Evolutionary conservation across 2,329 filamentous ascomycete species (phyloP), one percentile per base, ranked within the genome.

Genomic region (Sclerotinia subarctica): DNA sequence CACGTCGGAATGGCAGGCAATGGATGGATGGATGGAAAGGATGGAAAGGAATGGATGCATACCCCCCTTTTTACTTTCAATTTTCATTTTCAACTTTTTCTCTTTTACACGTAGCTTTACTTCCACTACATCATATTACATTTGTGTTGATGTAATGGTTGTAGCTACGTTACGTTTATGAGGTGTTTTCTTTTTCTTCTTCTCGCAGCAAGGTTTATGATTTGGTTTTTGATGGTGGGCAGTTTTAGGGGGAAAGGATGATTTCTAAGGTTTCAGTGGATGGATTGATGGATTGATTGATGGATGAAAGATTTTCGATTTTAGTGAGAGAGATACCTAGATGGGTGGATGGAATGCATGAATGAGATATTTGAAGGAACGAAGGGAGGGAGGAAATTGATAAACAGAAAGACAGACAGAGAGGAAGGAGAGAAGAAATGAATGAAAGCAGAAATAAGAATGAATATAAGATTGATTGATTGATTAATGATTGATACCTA

Each of bases 401-500:
- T 38, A 32, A 38, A 13, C 13, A 21, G 26, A 15, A 11, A 57
- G 53, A 21, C 21, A 21, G 26, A 15, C 19, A 57, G 32, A 24
- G 32, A 38, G 53, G 32, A 17, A 47, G 21, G 42, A 17, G 19
- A 35, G 44, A 15, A 17, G 15, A n/a, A 47, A 24, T n/a, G 24
- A 38, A 58, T 4, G 15, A 13, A 15, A 32, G 19, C 46, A 10
- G 11, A 42, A 32, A 46, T 15, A 24, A 19, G 35, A 57, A n/a
- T 42, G 35, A 57, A n/a, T 42, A 60, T 60, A 42, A 60, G 52
- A 54, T 35, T 54, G 38, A 42, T 42, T 42, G n/a, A 60, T 60
- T 47, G 21, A 35, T 35, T 35, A 35, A 60, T 60, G 58, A 60
- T 49, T 60, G 58, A 60, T 60, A 60, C 58, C 58, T 49, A 60